phyloP scores from a whole-genome alignment of 2,329 filamentous ascomycete species.

The Berkeleyomyces rouxiae region DNA sequence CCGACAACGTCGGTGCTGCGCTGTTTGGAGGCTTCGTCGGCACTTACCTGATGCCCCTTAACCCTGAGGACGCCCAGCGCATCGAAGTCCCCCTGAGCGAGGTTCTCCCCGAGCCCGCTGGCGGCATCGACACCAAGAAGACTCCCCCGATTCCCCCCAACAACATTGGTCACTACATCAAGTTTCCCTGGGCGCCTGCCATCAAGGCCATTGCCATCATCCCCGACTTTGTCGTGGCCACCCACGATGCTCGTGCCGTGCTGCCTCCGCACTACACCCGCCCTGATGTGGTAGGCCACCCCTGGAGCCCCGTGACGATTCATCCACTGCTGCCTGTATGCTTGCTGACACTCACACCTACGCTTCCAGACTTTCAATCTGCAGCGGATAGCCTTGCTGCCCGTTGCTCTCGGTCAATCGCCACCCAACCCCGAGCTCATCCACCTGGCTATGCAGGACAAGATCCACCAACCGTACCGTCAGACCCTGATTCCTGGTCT shows the following conservation, averaged over 20 bases:
- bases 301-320: background rate
- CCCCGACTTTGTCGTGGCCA: conserved; percentile 89
- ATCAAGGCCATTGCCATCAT: conserved; percentile 97
- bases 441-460: conserved; percentile 96
- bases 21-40: conserved; percentile 94
- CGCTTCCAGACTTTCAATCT: conserved; percentile 63
- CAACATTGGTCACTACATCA: conserved; percentile 91
- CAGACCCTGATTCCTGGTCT: conserved; percentile 82
- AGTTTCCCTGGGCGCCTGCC: conserved; percentile 82
- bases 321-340: background rate
- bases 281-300: conserved; percentile 53
- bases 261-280: conserved; percentile 66
- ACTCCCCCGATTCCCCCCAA: conserved; percentile 75
- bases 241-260: conserved; percentile 73
- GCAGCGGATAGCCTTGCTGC: conserved; percentile 80
- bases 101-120: conserved; percentile 77
- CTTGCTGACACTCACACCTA: background rate
- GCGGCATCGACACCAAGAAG: conserved; percentile 77
- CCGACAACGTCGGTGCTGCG: conserved; percentile 87
- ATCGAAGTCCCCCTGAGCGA: conserved; percentile 90
- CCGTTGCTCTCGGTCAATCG: conserved; percentile 73
- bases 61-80: conserved; percentile 73
- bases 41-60: conserved; percentile 84
- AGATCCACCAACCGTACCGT: conserved; percentile 91
- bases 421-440: conserved; percentile 88